Base-by-base conservation (phyloP, 2,329 filamentous ascomycete genomes). In the Dothideomycetidae sp. region DNA sequence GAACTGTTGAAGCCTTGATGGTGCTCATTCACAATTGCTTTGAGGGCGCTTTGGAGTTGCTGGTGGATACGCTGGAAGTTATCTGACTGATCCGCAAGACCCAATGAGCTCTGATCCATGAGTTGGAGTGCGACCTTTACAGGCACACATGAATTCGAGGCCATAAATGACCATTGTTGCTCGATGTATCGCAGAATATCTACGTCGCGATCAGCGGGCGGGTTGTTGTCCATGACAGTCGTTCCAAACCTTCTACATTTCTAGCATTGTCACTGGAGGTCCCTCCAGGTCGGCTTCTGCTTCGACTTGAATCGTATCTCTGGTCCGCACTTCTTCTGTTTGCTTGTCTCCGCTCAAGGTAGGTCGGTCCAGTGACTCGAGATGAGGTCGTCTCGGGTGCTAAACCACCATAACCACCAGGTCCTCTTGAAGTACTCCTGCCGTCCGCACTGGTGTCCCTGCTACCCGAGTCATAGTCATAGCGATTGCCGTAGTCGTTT, bases 1-100 rank as follows among this genome's bases (percentile, higher is more conserved):
- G 88, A 94, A 58, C 84, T 93, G 62, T 96, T 98, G 70, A 98
- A 98, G 32, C 90, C 92, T 58, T 98, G 90, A 54, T 98, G 88
- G 54, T 98, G 88, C 62, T 98, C 88, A 57, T 98, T 93, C 16
- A 98, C 90, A 50, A 98, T 93, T 21, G 78, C 76, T 59, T 93
- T 94, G 40, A 98, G 68, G 7, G 88, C 86, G 49, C 80, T 79
- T 55, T 98, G 86, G n/a, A 98, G 72, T 54, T 90, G 83, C 46
- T 75, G 68, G 56, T 94, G 83, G 32, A 83, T 85, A 47, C 79
- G 68, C 53, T 81, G 71, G 56, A 98, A 98, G 48, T 83, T 78
- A 44, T 70, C 71, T 56, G 93, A 88, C 50, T 92, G 83, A 55
- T 85, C 78, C 32, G 88, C 88, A 44, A 90, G 75, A 13, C 90